Evolutionary conservation across 2,329 filamentous ascomycete genomes (phyloP), one percentile per base, ranked within the genome.

Genomic region (Fusarium fracticaudum): DNA sequence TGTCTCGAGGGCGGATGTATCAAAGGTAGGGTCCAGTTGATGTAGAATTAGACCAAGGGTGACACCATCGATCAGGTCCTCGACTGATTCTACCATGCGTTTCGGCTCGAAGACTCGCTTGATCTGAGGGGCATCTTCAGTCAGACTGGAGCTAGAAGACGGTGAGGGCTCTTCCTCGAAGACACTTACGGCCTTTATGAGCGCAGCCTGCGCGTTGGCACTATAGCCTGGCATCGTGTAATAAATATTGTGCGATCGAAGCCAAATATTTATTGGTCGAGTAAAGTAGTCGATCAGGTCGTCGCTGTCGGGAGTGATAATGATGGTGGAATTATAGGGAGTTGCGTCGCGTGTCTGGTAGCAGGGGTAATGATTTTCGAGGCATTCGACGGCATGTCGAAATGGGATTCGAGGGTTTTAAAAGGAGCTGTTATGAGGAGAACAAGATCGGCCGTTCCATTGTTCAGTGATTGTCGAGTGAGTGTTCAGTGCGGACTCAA

Each of bases 1-100:
- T 53, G 84, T 82, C 64, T 89, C 86, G 63, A 91, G 86, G 69
- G 89, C 85, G 1, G 85, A 83, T 37, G 86, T 85, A 77, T 89
- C 86, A 77, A 91, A 92, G 68, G 86, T 83, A 40, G 85, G 79
- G 75, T 91, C 89, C 54, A 92, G 82, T 76, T 91, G 87, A 79
- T 88, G 85, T 67, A 91, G 86, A 53, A 91, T 85, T 72, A 88
- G 82, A 45, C 86, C 88, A 73, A 91, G 86, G 38, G 87, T 80
- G 66, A 86, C 81, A 61, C 88, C 89, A 73, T 91, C 89, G 78
- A 84, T 82, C 51, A 89, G 84, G 60, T 88, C 85, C 59, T 86
- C 84, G 58, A 88, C 82, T n/a, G 85, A 86, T 72, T 85, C 85
- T 78, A 85, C 85, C 69, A 84, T 81, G 43, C 83, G 79, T 44